These are phyloP conservation scores for Acer campestre DNA, from an alignment of 345 rosid genomes.

Conservation along the genomic window DNA sequence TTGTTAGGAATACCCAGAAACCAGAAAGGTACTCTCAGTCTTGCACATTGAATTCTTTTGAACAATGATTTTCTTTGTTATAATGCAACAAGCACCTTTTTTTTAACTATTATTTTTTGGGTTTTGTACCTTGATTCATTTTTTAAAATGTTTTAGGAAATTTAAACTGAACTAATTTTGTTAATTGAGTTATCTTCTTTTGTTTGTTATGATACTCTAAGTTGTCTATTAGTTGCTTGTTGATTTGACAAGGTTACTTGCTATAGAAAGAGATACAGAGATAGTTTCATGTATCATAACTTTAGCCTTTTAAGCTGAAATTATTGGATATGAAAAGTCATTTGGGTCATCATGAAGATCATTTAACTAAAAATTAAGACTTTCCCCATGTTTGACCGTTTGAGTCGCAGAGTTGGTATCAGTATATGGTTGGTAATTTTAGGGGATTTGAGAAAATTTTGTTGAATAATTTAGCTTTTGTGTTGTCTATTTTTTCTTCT, in stretches of 20 bases:
- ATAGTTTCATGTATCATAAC: no score
- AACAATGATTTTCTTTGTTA: no score
- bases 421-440: background rate
- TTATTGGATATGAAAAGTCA: no score
- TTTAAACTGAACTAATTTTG: no score
- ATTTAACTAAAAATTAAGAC: background rate
- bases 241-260: background rate
- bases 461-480: background rate
- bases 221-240: background rate
- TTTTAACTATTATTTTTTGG: background rate
- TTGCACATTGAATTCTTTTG: background rate
- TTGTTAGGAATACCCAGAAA: background rate
- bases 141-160: no score
- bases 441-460: background rate
- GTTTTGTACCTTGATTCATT: background rate
- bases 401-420: background rate
- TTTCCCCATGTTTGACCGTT: background rate
- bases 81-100: no score
- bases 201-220: no score
- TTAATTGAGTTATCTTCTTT: no score
- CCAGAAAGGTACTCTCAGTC: conserved; percentile 6
- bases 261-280: no score
- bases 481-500: background rate
- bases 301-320: no score
- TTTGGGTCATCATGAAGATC: background rate